Conservation (phyloP, 129 eudicot genomes). For the sunflower (Helianthus annuus) region HanXRQr2.0-SUNRISE NC_035435.2:169987892-169988391, state of each 20-base stretch:
- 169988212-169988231: no score
- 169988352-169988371: no score
- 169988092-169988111: background rate
- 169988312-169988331: no score
- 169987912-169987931: background rate
- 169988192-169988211: no score
- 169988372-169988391: no score
- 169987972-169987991: constrained; percentile 17
- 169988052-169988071: constrained; percentile 51
- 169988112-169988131: constrained; percentile 30
- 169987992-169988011: constrained; percentile 26
- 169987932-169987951: background rate
- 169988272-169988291: no score
- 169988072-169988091: constrained; percentile 28
- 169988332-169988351: no score
- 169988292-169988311: no score
- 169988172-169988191: no score
- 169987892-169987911: background rate
- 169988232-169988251: no score
- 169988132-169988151: constrained; percentile 54
- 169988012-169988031: constrained; percentile 13
- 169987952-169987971: background rate
- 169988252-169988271: no score
- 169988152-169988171: constrained; percentile 51
- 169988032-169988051: constrained; percentile 27